Base-by-base conservation (phyloP, 2,329 filamentous ascomycete genomes). In the Trichoderma atrobrunneum region DNA sequence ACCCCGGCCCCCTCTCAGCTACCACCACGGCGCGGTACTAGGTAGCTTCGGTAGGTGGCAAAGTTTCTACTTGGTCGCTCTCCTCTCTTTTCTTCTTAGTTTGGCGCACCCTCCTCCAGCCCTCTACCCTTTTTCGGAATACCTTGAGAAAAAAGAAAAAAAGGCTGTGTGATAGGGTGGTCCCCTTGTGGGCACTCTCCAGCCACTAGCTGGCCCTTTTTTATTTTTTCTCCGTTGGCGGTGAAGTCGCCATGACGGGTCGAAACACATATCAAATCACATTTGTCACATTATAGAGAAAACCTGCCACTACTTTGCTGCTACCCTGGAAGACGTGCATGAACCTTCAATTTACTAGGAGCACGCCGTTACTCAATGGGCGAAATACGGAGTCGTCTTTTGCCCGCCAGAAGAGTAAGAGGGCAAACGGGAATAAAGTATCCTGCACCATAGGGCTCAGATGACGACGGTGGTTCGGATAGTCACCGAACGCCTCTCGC, bases 271-370 rank as follows among this genome's bases (percentile, higher is more conserved):
- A 68, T 59, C 30, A 30, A 59, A 59, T 59, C 66, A 61, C 57
- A 54, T 36, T 21, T 32, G 65, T 59, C 65, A 60, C 54, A 60
- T 60, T 62, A 18, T 62, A 26, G 26, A 26, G 43, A 18, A 54
- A 34, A 14, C 26, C 32, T 69, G 16, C 36, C 18, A 39, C 54
- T 18, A 28, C 14, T 32, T 26, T 59, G 28, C 28, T 60, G 28
- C 57, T 69, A 69, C 66, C 66, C 66, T 69, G 57, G 66, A 69
- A 32, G 57, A 51, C n/a, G 36, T 43, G 57, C 66, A 69, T 69
- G 66, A 69, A 51, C 39, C 48, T 26, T 32, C 63, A 36, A 66
- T 56, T 66, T 62, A 69, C 66, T 69, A 69, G 57, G 36, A 69
- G 66, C 66, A 69, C 66, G 39, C 66, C 66, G 57, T 48, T 24